Evolutionary conservation across 306 rosid species (phyloP).

Genomic region (Alnus rubra): DNA sequence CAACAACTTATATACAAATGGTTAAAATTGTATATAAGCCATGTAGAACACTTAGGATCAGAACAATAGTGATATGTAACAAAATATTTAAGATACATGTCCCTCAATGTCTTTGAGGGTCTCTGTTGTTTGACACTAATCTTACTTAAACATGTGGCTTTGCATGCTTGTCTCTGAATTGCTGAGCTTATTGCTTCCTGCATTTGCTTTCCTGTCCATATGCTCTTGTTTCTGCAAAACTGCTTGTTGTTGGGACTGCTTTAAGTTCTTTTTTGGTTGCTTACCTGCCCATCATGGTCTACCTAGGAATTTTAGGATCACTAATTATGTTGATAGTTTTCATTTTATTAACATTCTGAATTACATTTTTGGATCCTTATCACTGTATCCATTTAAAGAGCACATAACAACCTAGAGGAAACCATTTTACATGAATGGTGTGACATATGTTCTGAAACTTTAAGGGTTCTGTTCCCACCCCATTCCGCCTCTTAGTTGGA

Average conservation of each 20-base stretch:
- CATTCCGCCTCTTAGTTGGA: background rate
- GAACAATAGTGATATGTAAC: too few species aligned
- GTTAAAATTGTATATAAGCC: too few species aligned
- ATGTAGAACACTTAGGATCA: too few species aligned
- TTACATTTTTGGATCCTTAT: background rate
- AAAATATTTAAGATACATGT: background rate
- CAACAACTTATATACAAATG: too few species aligned
- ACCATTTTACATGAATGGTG: background rate
- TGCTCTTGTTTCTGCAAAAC: background rate
- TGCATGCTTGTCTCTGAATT: background rate
- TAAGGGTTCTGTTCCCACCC: background rate
- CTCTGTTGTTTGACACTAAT: background rate
- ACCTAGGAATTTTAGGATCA: background rate
- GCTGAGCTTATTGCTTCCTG: background rate
- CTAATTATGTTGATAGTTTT: background rate
- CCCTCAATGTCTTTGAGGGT: background rate
- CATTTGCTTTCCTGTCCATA: background rate
- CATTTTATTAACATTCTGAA: background rate
- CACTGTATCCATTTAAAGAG: background rate
- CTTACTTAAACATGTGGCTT: background rate
- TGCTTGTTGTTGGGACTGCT: background rate
- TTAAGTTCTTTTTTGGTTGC: background rate
- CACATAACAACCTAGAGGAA: background rate
- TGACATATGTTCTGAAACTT: conserved; percentile 1
- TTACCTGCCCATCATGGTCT: background rate